Evolutionary conservation across 1,284 basidiomycete species (phyloP).

Genomic region (Xerocomus amazonicus): DNA sequence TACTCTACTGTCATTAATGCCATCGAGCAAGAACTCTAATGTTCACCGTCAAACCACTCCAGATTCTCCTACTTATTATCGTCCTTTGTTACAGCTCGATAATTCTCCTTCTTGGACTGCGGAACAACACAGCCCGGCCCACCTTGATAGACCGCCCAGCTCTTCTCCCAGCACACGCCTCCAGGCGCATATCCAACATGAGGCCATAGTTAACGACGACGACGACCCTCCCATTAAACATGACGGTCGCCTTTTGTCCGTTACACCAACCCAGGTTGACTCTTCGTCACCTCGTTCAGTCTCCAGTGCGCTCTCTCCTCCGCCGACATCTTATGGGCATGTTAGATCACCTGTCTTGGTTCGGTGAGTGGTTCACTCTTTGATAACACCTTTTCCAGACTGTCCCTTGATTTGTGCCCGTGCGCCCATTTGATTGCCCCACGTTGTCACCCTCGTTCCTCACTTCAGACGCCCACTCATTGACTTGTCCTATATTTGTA

Average conservation of each 20-base stretch:
- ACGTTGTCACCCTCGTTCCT: conserved; percentile 19
- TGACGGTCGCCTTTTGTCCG: conserved; percentile 24
- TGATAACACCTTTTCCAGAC: not conserved
- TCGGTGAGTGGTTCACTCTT: conserved; percentile 24
- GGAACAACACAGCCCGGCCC: conserved; percentile 10
- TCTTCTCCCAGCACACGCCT: conserved; percentile 4
- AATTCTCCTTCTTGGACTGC: conserved; percentile 24
- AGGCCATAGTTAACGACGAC: conserved; percentile 17
- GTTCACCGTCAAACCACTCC: conserved; percentile 18
- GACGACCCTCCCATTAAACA: conserved; percentile 28
- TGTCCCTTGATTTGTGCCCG: conserved; percentile 1
- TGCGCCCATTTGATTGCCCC: conserved; percentile 1
- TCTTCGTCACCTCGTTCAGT: conserved; percentile 14
- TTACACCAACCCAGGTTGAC: conserved; percentile 7
- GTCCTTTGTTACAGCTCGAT: conserved; percentile 32
- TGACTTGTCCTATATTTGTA: conserved; percentile 15
- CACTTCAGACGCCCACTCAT: not conserved
- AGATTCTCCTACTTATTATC: conserved; percentile 20
- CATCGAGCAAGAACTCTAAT: conserved; percentile 26
- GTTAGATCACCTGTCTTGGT: conserved; percentile 31
- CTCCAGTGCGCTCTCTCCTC: conserved; percentile 11
- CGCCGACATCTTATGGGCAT: conserved; percentile 21
- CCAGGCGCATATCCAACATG: conserved; percentile 8
- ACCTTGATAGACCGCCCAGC: conserved; percentile 12
- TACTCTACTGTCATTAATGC: conserved; percentile 27